Evolutionary conservation across 108 stramenopile genomes (phyloP).

Genomic region (Skeletonema costatum): DNA sequence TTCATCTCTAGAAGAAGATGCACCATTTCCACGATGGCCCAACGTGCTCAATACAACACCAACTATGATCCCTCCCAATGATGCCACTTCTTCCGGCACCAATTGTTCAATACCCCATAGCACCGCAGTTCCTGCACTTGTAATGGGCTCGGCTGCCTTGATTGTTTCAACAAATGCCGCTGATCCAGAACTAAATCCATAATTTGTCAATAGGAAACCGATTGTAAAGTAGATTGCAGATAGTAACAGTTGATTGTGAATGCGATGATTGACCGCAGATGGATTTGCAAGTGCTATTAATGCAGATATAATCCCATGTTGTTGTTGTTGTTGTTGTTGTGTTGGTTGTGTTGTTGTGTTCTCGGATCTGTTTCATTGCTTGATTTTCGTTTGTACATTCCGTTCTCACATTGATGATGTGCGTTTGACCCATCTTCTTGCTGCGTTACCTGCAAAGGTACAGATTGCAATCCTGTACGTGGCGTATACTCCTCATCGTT

Average conservation of each 20-base stretch:
- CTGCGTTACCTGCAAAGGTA: conserved; percentile 19
- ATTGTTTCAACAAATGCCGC: conserved; percentile 86
- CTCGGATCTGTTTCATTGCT: background rate
- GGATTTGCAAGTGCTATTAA: conserved; percentile 14
- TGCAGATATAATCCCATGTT: conserved; percentile 8
- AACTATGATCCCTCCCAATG: conserved; percentile 59
- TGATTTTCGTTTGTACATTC: conserved; percentile 15
- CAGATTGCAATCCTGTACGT: conserved; percentile 25
- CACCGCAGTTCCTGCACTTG: conserved; percentile 69
- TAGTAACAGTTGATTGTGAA: conserved; percentile 39
- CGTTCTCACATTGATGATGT: conserved; percentile 12
- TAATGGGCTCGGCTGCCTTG: conserved; percentile 88
- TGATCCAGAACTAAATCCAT: conserved; percentile 59
- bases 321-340: background rate
- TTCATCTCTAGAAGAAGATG: background rate
- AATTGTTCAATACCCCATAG: conserved; percentile 70
- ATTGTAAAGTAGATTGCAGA: conserved; percentile 65
- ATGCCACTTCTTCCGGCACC: conserved; percentile 46
- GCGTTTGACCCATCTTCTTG: background rate
- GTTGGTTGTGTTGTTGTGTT: background rate
- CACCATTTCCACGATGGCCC: conserved; percentile 33
- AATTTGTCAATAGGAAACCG: conserved; percentile 77
- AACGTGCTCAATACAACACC: conserved; percentile 75
- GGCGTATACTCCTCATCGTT: background rate
- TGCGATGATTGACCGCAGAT: conserved; percentile 5